Percentiles rank a stretch among this genome's conserved stretches.
These are phyloP conservation scores for Brassica rapa DNA, from an alignment of 345 rosid species.

Conservation along the genomic window DNA sequence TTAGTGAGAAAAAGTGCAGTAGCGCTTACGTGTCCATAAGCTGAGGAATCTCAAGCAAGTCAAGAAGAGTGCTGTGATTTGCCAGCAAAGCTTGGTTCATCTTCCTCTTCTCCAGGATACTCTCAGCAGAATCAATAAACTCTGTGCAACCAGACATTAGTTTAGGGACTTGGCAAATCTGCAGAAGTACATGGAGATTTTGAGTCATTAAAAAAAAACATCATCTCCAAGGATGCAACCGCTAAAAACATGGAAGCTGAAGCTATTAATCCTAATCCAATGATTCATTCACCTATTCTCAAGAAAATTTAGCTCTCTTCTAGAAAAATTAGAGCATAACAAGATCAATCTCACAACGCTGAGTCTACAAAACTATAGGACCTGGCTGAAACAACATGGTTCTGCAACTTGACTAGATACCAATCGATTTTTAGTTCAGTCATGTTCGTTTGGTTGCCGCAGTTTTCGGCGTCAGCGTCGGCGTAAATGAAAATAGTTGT, in stretches of 20 bases:
- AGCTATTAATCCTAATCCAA: slow-evolving; percentile 16
- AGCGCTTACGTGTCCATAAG: slow-evolving; percentile 95
- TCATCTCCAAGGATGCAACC: slow-evolving; percentile 1
- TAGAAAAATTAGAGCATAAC: slow-evolving; percentile 1
- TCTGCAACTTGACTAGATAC: not conserved
- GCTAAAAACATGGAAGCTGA: slow-evolving; percentile 12
- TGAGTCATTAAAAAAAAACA: not conserved
- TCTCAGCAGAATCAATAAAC: slow-evolving; percentile 80
- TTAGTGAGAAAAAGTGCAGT: too few relatives aligned
- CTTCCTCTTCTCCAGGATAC: slow-evolving; percentile 89
- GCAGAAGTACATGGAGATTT: slow-evolving; percentile 31
- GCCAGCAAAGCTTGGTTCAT: slow-evolving; percentile 86
- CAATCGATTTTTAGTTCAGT: not conserved
- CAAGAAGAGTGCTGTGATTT: slow-evolving; percentile 90
- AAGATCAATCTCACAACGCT: not conserved
- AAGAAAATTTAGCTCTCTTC: not conserved
- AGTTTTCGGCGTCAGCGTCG: too few relatives aligned
- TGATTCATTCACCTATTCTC: slow-evolving; percentile 30
- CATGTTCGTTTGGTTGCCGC: too few relatives aligned
- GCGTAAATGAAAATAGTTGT: too few relatives aligned
- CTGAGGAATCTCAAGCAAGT: slow-evolving; percentile 99
- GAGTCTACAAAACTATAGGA: slow-evolving; percentile 1
- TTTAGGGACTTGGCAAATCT: slow-evolving; percentile 74
- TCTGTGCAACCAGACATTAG: slow-evolving; percentile 90
- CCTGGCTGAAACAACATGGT: not conserved